phyloP scores from a whole-genome alignment of 2,329 filamentous ascomycete genomes.

The Nothomitra cinnamomea region DNA sequence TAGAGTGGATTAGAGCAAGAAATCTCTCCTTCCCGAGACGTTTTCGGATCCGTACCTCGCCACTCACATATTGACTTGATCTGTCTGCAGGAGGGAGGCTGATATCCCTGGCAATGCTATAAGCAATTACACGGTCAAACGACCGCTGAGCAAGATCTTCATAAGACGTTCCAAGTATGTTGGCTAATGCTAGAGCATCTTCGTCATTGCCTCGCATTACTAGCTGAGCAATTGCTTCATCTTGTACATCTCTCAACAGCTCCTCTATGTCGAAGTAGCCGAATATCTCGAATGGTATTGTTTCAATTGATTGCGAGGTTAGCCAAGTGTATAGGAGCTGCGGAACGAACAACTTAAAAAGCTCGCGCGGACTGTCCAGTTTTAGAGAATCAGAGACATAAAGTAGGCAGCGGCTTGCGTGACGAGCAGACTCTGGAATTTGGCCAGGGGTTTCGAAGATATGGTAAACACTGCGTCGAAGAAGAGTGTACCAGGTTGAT shows the following conservation, averaged over 20 bases:
- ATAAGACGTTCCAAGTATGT: slow-evolving; percentile 35
- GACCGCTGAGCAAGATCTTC: slow-evolving; percentile 43
- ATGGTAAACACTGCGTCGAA: slow-evolving; percentile 77
- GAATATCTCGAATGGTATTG: slow-evolving; percentile 75
- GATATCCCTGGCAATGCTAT: slow-evolving; percentile 66
- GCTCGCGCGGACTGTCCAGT: slow-evolving; percentile 45
- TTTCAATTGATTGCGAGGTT: slow-evolving; percentile 43
- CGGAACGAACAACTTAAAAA: slow-evolving; percentile 73
- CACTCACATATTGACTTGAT: slow-evolving; percentile 30
- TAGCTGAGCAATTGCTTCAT: slow-evolving; percentile 64
- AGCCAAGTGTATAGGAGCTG: slow-evolving; percentile 90
- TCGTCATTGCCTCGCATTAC: slow-evolving; percentile 62
- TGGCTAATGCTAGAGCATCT: slow-evolving; percentile 42
- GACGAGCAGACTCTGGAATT: slow-evolving; percentile 43
- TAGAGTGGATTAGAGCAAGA: slow-evolving; percentile 41
- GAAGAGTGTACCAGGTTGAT: slow-evolving; percentile 67
- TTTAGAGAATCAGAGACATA: slow-evolving; percentile 48
- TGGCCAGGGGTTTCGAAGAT: slow-evolving; percentile 81
- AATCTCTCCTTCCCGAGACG: slow-evolving; percentile 52
- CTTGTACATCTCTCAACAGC: slow-evolving; percentile 52
- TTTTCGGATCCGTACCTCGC: slow-evolving; percentile 50
- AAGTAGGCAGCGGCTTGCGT: slow-evolving; percentile 56
- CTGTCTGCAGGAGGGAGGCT: slow-evolving; percentile 26
- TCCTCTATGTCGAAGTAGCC: slow-evolving; percentile 53
- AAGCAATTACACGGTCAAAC: slow-evolving; percentile 68